phyloP scores from a whole-genome alignment of 805 yeast genomes.

The Ogataea populi-albae region DNA sequence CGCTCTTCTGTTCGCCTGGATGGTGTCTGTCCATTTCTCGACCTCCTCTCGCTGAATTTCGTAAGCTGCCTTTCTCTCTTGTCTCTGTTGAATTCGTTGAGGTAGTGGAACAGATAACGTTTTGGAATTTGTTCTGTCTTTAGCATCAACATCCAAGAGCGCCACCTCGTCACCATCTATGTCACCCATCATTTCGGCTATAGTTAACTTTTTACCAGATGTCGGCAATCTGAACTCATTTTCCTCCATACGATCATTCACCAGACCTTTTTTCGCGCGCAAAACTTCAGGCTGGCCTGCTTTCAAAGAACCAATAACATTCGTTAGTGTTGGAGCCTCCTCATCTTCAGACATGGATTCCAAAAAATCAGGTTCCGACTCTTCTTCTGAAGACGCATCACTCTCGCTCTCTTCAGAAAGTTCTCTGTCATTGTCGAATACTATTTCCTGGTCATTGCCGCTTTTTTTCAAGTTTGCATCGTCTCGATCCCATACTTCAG shows the following conservation, averaged over 20 bases:
- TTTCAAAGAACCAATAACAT: constrained; percentile 43
- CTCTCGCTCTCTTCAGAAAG: constrained; percentile 28
- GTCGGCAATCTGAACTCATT: constrained; percentile 70
- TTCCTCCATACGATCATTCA: constrained; percentile 56
- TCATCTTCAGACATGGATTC: constrained; percentile 26
- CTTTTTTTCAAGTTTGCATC: constrained; percentile 43
- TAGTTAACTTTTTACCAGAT: constrained; percentile 53
- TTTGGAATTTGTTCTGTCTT: constrained; percentile 22
- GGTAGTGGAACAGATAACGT: constrained; percentile 82
- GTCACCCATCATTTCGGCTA: constrained; percentile 73
- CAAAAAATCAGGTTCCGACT: constrained; percentile 20
- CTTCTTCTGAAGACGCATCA: constrained; percentile 17
- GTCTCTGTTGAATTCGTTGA: constrained; percentile 75
- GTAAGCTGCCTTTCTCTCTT: constrained; percentile 87
- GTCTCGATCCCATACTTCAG: constrained; percentile 89
- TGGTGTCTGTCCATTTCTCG: constrained; percentile 82
- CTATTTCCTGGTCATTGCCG: constrained; percentile 19
- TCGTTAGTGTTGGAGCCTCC: constrained; percentile 43
- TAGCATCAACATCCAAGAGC: constrained; percentile 33
- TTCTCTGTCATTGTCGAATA: constrained; percentile 27
- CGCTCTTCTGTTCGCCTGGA: constrained; percentile 74
- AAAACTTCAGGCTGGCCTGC: constrained; percentile 32
- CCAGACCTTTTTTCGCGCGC: constrained; percentile 44
- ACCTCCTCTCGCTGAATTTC: constrained; percentile 86
- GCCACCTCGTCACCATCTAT: constrained; percentile 52